Percentiles rank a stretch among this genome's conserved stretches.
Evolutionary conservation across 768 basidiomycete species (phyloP).

Genomic region (Hebeloma cylindrosporum): DNA sequence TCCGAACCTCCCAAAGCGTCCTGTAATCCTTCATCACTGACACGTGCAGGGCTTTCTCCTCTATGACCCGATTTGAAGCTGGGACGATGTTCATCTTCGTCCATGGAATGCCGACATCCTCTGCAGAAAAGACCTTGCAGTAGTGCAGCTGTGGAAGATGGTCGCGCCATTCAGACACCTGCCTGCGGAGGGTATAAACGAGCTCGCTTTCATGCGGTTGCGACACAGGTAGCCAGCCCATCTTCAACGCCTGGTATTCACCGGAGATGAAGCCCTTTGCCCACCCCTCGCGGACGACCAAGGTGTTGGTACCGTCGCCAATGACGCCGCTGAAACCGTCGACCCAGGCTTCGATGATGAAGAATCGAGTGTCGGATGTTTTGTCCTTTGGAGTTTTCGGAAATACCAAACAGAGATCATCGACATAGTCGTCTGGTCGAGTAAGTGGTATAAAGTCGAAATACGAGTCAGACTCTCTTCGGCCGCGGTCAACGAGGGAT

Average conservation of each 20-base stretch:
- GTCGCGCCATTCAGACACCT: not conserved
- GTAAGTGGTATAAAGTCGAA: too few relatives aligned
- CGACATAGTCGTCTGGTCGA: not conserved
- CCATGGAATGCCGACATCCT: not conserved
- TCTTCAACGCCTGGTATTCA: not conserved
- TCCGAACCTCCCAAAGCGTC: not conserved
- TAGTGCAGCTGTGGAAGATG: not conserved
- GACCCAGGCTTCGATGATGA: not conserved
- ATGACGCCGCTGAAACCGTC: not conserved
- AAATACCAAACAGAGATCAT: not conserved
- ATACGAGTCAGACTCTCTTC: not conserved
- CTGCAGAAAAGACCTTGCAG: not conserved
- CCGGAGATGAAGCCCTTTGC: not conserved
- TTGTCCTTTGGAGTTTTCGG: not conserved
- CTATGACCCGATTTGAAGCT: not conserved
- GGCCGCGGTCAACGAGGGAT: too few relatives aligned
- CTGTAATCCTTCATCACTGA: not conserved
- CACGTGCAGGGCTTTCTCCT: not conserved
- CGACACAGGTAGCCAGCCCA: not conserved
- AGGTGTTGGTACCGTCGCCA: not conserved
- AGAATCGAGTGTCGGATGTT: not conserved
- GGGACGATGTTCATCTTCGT: not conserved
- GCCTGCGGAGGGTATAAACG: not conserved
- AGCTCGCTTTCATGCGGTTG: not conserved
- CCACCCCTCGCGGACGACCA: not conserved